These are phyloP conservation scores for Alternaria novae-zelandiae DNA, from an alignment of 2,329 filamentous ascomycete species.

Conservation along the genomic window DNA sequence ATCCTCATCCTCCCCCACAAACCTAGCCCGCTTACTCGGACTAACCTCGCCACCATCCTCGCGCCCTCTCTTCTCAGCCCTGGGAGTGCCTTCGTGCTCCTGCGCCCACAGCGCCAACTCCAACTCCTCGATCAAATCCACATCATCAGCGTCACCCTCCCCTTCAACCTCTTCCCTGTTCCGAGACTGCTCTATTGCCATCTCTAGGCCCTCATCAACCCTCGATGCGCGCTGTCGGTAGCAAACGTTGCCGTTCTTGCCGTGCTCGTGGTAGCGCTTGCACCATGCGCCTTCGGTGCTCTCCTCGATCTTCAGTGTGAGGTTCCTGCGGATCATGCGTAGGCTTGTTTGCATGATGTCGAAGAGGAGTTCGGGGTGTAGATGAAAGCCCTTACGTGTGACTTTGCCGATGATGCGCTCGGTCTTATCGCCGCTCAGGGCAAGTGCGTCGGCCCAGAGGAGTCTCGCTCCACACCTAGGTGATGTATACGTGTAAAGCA, in stretches of 20 bases:
- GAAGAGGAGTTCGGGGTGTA: slow-evolving; percentile 26
- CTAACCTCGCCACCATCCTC: neutral
- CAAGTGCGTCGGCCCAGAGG: slow-evolving; percentile 42
- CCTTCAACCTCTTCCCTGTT: neutral
- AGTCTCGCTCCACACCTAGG: slow-evolving; percentile 30
- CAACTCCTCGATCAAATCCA: neutral
- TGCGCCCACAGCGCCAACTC: neutral
- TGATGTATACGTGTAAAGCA: slow-evolving; percentile 31
- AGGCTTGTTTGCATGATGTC: slow-evolving; percentile 36
- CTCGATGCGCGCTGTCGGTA: slow-evolving; percentile 26
- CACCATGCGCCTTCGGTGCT: slow-evolving; percentile 37
- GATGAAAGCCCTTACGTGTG: neutral
- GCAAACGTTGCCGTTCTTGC: slow-evolving; percentile 24
- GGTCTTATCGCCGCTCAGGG: slow-evolving; percentile 28
- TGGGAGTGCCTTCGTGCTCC: neutral
- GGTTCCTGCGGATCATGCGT: slow-evolving; percentile 26
- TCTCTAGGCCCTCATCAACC: neutral
- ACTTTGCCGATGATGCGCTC: slow-evolving; percentile 9
- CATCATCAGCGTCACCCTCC: neutral
- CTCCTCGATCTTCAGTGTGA: slow-evolving; percentile 44
- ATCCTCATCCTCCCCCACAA: slow-evolving; percentile 2
- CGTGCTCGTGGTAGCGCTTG: slow-evolving; percentile 40
- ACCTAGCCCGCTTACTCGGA: neutral
- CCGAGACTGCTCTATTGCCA: neutral
- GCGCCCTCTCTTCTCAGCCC: neutral